Conservation (phyloP, 2,329 filamentous ascomycete species). For the Cordyceps fumosorosea region DNA sequence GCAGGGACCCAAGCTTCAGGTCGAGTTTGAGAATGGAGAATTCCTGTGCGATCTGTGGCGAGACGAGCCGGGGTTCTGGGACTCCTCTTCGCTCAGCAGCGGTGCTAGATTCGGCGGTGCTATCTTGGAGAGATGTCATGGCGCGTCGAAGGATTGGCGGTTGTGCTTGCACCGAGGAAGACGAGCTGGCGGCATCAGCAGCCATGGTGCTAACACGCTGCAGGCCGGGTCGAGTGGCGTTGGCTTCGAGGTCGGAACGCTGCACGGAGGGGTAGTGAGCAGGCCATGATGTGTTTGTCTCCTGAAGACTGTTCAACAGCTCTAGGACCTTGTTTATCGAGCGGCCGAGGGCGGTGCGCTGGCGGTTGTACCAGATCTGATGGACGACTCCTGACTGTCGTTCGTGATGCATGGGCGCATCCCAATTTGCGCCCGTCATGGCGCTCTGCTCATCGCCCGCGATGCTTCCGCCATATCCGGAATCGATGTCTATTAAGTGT, state of each 20-base stretch:
- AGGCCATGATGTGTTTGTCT: conserved; percentile 88
- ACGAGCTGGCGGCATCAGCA: conserved; percentile 41
- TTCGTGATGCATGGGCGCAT: conserved; percentile 37
- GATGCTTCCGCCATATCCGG: conserved; percentile 82
- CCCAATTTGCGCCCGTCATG: conserved; percentile 41
- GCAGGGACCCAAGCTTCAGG: conserved; percentile 77
- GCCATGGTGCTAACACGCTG: conserved; percentile 11
- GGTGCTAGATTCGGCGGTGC: conserved; percentile 64
- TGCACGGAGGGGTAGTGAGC: conserved; percentile 89
- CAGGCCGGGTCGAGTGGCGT: conserved; percentile 48
- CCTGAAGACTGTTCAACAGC: conserved; percentile 72
- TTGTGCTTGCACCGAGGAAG: conserved; percentile 31
- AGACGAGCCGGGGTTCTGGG: conserved; percentile 75
- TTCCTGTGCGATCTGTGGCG: conserved; percentile 88
- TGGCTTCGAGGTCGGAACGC: conserved; percentile 52
- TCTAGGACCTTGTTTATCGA: conserved; percentile 85
- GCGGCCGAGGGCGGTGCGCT: conserved; percentile 77
- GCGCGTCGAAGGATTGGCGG: conserved; percentile 58
- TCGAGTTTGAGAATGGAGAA: conserved; percentile 95
- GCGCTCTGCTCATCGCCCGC: conserved; percentile 52
- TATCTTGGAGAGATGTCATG: conserved; percentile 58
- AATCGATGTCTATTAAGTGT: conserved; percentile 77
- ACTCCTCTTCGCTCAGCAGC: conserved; percentile 54
- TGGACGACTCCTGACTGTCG: conserved; percentile 74
- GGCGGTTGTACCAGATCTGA: conserved; percentile 92